Base-by-base conservation (phyloP, 768 basidiomycete species). In the Tulasnella calospora region DNA sequence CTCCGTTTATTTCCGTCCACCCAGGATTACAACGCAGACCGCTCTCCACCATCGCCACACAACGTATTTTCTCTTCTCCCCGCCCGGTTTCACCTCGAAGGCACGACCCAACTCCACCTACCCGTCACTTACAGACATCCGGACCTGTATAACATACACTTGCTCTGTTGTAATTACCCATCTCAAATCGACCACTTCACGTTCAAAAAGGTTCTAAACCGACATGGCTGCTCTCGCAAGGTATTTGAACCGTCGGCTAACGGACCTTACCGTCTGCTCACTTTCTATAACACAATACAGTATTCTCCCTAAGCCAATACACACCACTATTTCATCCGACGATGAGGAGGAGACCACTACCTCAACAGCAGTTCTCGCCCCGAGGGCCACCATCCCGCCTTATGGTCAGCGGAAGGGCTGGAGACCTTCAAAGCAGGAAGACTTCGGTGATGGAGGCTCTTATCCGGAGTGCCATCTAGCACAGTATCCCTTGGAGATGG, bases 381-480 rank as follows among this genome's bases (percentile, higher is more conserved):
- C 83, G 81, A 47, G 80, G 67, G 83, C 85, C 27, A 85, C 85
- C 61, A 87, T 93, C 51, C 96, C 97, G 4, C 89, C 92, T 19
- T 99, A 99, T 84, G 94, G 97, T 9, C 91, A 91, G 82, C 88
- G 97, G 72, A 87, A 84, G 79, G 92, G 90, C 61, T 99, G 98
- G 98, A 92, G 89, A 81, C 97, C 97, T 35, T 87, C 88, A 55
- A 87, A 87, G n/a, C 88, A 88, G 79, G 92, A 92, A 79, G 95
- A 99, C 82, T 99, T 92, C 84, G 93, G 92, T 78, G 92, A 94
- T 82, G 94, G 95, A 80, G 95, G 94, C 81, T 87, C 95, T 77
- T 94, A 91, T 85, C 95, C 95, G 5, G 95, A 99, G 86, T 98
- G 96, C 84, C 95, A 96, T 88, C 86, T 97, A 74, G 98, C 98